Percentiles rank a stretch among this genome's conserved stretches.
phyloP scores from a whole-genome alignment of 352 stramenopile species.

The Phytophthora brassicae region DNA sequence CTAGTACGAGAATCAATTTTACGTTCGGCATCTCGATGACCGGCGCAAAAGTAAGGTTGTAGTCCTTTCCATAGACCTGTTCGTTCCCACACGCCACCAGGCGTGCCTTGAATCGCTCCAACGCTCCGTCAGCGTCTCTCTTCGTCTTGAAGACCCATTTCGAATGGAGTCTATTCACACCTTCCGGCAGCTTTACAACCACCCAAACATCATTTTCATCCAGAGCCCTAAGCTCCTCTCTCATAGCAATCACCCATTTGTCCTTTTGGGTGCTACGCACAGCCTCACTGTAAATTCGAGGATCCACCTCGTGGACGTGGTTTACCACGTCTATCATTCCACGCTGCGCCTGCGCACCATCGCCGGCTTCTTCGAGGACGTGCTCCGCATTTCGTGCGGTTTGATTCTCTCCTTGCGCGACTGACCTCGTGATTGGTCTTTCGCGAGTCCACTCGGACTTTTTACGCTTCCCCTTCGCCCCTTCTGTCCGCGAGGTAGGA shows the following conservation, averaged over 20 bases:
- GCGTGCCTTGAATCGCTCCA: slow-evolving; percentile 11
- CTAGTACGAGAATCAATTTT: slow-evolving; percentile 19
- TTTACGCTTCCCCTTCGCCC: no score
- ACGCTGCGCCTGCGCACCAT: no score
- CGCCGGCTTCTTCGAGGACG: no score
- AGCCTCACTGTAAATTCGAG: slow-evolving; percentile 2
- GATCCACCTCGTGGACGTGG: neutral
- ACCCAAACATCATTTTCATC: slow-evolving; percentile 7
- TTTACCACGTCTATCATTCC: no score
- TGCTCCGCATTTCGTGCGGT: no score
- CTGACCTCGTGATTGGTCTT: no score
- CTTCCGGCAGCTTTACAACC: neutral
- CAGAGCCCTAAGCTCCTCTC: neutral
- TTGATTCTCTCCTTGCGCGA: no score
- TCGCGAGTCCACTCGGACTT: no score
- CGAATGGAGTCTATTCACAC: slow-evolving; percentile 2
- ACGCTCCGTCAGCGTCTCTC: neutral
- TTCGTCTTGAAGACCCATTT: slow-evolving; percentile 35
- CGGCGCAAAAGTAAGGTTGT: slow-evolving; percentile 19
- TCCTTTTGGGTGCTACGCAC: neutral
- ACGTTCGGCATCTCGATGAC: slow-evolving; percentile 27
- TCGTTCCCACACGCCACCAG: slow-evolving; percentile 25
- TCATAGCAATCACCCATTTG: neutral
- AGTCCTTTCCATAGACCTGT: slow-evolving; percentile 21
- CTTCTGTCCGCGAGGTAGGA: no score